Evolutionary conservation across 768 basidiomycete genomes (phyloP).

Genomic region (Tylopilus rubrobrunneus): DNA sequence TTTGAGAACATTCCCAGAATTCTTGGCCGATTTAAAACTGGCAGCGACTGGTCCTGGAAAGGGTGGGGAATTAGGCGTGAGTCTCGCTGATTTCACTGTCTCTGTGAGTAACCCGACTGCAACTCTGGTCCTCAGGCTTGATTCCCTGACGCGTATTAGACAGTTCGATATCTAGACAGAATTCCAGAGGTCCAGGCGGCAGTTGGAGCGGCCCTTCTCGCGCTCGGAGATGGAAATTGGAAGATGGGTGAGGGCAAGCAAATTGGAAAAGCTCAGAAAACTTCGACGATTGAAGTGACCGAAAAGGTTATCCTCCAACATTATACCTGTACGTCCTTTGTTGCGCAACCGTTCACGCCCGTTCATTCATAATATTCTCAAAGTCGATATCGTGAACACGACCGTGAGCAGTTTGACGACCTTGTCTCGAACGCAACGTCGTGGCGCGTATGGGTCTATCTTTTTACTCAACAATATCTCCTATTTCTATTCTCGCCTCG

Average conservation of each 20-base stretch:
- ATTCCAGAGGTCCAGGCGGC: slow-evolving; percentile 69
- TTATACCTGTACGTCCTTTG: slow-evolving; percentile 55
- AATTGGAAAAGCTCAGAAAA: slow-evolving; percentile 47
- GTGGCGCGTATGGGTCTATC: slow-evolving; percentile 66
- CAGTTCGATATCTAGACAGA: slow-evolving; percentile 63
- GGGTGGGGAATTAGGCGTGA: slow-evolving; percentile 58
- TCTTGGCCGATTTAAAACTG: slow-evolving; percentile 72
- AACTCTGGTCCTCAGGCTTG: not conserved
- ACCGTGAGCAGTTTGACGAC: slow-evolving; percentile 56
- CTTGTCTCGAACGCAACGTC: slow-evolving; percentile 56
- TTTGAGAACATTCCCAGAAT: slow-evolving; percentile 80
- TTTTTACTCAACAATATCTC: slow-evolving; percentile 80
- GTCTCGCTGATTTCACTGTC: slow-evolving; percentile 57
- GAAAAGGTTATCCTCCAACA: slow-evolving; percentile 67
- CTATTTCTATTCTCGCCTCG: slow-evolving; percentile 58
- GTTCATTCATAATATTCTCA: not conserved
- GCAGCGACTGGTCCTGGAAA: slow-evolving; percentile 46
- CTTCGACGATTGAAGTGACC: slow-evolving; percentile 43
- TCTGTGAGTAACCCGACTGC: slow-evolving; percentile 38
- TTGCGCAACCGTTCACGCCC: not conserved
- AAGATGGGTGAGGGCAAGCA: slow-evolving; percentile 83
- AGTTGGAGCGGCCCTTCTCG: slow-evolving; percentile 59
- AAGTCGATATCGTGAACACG: slow-evolving; percentile 76
- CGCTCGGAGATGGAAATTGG: slow-evolving; percentile 87
- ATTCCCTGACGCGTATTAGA: slow-evolving; percentile 37